phyloP scores from a whole-genome alignment of 129 eudicot species.

The Apium graveolens region DNA sequence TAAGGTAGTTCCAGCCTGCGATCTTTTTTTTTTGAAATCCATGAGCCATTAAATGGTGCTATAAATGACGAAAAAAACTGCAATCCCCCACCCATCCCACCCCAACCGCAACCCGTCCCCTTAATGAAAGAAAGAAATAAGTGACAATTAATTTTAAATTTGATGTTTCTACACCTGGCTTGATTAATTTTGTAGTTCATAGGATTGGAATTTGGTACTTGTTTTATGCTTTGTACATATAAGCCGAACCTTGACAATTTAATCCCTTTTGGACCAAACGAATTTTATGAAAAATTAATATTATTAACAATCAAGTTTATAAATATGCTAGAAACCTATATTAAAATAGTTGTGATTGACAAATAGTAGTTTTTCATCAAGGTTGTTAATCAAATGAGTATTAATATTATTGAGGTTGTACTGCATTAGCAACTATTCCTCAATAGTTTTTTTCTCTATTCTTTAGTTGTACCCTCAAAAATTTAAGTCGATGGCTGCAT shows the following conservation, averaged over 20 bases:
- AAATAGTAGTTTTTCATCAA: background rate
- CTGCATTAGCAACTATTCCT: background rate
- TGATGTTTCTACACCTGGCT: background rate
- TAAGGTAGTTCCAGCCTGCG: conserved; percentile 38
- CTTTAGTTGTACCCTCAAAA: background rate
- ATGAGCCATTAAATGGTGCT: background rate
- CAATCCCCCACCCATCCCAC: background rate
- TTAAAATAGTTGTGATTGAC: too few species aligned
- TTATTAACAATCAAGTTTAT: background rate
- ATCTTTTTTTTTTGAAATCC: background rate
- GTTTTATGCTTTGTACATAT: too few species aligned
- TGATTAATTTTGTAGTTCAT: background rate
- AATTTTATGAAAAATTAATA: background rate
- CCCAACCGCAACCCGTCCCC: background rate
- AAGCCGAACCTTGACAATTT: background rate
- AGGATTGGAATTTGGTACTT: background rate
- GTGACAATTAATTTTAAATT: background rate
- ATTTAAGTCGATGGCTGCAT: too few species aligned
- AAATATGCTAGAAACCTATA: background rate
- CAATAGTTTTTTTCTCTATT: background rate
- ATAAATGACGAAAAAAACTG: background rate
- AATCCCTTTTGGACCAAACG: background rate
- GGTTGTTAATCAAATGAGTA: background rate
- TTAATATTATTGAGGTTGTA: background rate
- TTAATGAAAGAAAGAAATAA: background rate